phyloP scores from a whole-genome alignment of 495 filamentous ascomycete genomes.

The Antarctomyces pellizariae region DNA sequence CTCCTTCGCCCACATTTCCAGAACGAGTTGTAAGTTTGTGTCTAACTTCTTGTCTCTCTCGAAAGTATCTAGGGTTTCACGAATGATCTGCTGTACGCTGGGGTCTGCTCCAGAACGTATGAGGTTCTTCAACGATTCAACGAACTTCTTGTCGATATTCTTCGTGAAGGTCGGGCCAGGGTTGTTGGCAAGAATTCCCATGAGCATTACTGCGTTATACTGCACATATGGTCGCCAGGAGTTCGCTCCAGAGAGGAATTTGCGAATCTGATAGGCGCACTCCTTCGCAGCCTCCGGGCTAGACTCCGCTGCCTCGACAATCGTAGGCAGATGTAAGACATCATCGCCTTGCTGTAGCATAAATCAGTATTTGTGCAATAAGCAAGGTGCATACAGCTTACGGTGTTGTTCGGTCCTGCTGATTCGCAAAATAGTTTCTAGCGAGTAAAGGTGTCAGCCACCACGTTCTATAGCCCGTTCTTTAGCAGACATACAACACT shows the following conservation, averaged over 20 bases:
- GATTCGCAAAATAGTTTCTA: slow-evolving; percentile 56
- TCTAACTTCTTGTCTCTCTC: slow-evolving; percentile 44
- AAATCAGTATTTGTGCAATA: slow-evolving; percentile 2
- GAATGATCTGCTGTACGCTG: slow-evolving; percentile 58
- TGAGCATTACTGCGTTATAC: slow-evolving; percentile 92
- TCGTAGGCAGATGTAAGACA: slow-evolving; percentile 76
- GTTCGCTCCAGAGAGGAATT: slow-evolving; percentile 51
- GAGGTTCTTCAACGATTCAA: slow-evolving; percentile 48
- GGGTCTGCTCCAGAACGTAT: slow-evolving; percentile 47
- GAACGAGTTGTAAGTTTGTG: slow-evolving; percentile 37
- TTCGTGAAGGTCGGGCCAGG: slow-evolving; percentile 73
- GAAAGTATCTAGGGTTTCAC: slow-evolving; percentile 63
- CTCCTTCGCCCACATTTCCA: slow-evolving; percentile 80
- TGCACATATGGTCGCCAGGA: slow-evolving; percentile 41
- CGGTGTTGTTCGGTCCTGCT: slow-evolving; percentile 34
- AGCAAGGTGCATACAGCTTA: slow-evolving; percentile 16
- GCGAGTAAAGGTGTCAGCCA: slow-evolving; percentile 6
- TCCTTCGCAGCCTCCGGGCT: slow-evolving; percentile 64
- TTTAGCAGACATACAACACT: slow-evolving; percentile 22
- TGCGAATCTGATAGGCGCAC: slow-evolving; percentile 54
- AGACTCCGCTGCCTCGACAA: slow-evolving; percentile 88
- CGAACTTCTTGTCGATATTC: slow-evolving; percentile 66
- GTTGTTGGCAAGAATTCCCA: slow-evolving; percentile 81
- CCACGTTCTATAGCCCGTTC: slow-evolving; percentile 1
- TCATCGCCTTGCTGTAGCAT: slow-evolving; percentile 40